Conservation (phyloP, 148 eudicot genomes). For the Dysphania ambrosioides region DNA sequence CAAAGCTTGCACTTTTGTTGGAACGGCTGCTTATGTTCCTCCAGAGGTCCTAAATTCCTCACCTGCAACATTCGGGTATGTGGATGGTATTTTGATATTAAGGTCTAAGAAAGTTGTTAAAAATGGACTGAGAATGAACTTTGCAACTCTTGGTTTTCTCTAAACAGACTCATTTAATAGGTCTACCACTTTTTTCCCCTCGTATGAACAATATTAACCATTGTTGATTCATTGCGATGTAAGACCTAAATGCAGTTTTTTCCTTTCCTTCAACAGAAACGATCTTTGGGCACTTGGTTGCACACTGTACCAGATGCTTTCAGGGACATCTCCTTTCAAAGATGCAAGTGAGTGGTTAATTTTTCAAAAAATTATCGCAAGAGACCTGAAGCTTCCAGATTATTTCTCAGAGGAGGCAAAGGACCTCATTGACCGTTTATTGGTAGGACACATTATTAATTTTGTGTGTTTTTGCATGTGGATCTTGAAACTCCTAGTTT, state of each 20-base stretch:
- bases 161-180: background rate
- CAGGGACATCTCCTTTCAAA: constrained; percentile 98
- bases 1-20: constrained; percentile 98
- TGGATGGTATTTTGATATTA: constrained; percentile 15
- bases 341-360: constrained; percentile 99
- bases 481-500: background rate
- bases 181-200: background rate
- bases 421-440: constrained; percentile 77
- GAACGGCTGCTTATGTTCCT: constrained; percentile 98
- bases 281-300: constrained; percentile 99
- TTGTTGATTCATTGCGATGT: constrained; percentile 6
- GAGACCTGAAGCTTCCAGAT: constrained; percentile 84
- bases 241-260: constrained; percentile 7
- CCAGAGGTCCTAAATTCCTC: constrained; percentile 97
- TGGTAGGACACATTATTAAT: constrained; percentile 46
- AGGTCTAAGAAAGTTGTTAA: background rate
- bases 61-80: constrained; percentile 97
- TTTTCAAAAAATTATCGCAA: constrained; percentile 87
- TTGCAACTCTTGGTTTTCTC: background rate
- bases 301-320: constrained; percentile 97
- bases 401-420: constrained; percentile 79
- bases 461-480: background rate
- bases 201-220: background rate
- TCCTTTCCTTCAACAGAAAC: constrained; percentile 51
- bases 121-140: constrained; percentile 1